Evolutionary conservation across 495 filamentous ascomycete species (phyloP).

Genomic region (Hypoxylon subgilvum): DNA sequence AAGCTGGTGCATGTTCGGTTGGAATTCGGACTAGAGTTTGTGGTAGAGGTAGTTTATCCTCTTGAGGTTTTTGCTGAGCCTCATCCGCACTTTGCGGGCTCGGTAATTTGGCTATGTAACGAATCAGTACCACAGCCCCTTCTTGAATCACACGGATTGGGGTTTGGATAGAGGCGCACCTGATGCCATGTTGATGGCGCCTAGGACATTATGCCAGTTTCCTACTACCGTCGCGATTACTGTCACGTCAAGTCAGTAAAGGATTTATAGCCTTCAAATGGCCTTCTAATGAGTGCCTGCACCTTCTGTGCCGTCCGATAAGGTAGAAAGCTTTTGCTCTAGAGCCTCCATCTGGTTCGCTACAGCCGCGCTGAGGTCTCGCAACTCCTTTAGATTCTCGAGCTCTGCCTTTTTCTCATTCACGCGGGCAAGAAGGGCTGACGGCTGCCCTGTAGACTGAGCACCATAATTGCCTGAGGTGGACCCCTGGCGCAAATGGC

Average conservation of each 20-base stretch:
- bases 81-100: slow-evolving; percentile 54
- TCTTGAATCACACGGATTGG: not conserved
- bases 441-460: slow-evolving; percentile 70
- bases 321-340: slow-evolving; percentile 82
- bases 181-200: slow-evolving; percentile 93
- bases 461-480: slow-evolving; percentile 46
- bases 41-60: slow-evolving; percentile 63
- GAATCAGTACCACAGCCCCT: slow-evolving; percentile 8
- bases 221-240: slow-evolving; percentile 89
- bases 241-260: slow-evolving; percentile 43
- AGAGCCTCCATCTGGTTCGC: slow-evolving; percentile 90
- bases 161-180: slow-evolving; percentile 61
- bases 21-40: slow-evolving; percentile 84
- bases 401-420: slow-evolving; percentile 93
- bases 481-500: slow-evolving; percentile 65
- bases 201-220: slow-evolving; percentile 95
- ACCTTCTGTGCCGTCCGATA: slow-evolving; percentile 95
- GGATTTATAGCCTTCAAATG: not conserved
- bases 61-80: slow-evolving; percentile 43
- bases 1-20: slow-evolving; percentile 64
- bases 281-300: slow-evolving; percentile 1
- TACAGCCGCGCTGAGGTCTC: slow-evolving; percentile 84
- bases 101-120: slow-evolving; percentile 61
- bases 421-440: slow-evolving; percentile 82
- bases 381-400: slow-evolving; percentile 83